phyloP scores from a whole-genome alignment of 2,329 filamentous ascomycete genomes.

The Arthrobotrys musiformis region DNA sequence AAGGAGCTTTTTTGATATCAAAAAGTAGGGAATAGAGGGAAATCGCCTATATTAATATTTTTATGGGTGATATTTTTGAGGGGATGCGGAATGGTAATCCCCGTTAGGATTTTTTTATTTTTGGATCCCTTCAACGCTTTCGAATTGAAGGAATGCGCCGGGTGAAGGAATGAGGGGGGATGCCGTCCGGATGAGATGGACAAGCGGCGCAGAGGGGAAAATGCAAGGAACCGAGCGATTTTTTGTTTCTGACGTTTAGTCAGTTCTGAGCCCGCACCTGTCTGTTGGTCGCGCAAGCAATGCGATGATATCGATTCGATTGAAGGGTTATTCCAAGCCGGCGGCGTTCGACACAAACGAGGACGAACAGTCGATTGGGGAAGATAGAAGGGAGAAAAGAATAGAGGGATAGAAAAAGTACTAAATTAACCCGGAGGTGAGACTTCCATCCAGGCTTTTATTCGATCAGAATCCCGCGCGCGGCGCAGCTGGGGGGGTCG shows the following conservation, averaged over 20 bases:
- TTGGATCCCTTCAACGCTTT: too few relatives aligned
- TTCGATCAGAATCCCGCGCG: constrained; percentile 3
- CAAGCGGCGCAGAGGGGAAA: constrained; percentile 1
- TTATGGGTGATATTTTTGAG: background rate
- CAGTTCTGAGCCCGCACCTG: background rate
- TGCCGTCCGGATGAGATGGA: too few relatives aligned
- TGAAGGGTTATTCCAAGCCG: background rate
- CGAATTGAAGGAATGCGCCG: constrained; percentile 3
- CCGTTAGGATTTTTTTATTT: background rate
- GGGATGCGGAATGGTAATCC: background rate
- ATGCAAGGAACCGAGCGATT: constrained; percentile 52
- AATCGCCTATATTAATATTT: background rate
- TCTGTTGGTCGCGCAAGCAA: constrained; percentile 28
- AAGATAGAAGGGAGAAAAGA: background rate
- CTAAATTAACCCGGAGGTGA: too few relatives aligned
- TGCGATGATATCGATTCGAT: constrained; percentile 6
- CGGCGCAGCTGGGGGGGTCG: too few relatives aligned
- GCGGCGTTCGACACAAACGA: background rate
- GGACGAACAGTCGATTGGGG: background rate
- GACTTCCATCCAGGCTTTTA: constrained; percentile 6
- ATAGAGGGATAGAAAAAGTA: background rate
- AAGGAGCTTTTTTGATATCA: background rate
- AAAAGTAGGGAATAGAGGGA: background rate
- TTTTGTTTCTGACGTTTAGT: constrained; percentile 18
- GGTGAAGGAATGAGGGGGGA: background rate